Evolutionary conservation across 768 basidiomycete genomes (phyloP), one percentile per base, ranked within the genome.

Genomic region (Mycena vulgaris): DNA sequence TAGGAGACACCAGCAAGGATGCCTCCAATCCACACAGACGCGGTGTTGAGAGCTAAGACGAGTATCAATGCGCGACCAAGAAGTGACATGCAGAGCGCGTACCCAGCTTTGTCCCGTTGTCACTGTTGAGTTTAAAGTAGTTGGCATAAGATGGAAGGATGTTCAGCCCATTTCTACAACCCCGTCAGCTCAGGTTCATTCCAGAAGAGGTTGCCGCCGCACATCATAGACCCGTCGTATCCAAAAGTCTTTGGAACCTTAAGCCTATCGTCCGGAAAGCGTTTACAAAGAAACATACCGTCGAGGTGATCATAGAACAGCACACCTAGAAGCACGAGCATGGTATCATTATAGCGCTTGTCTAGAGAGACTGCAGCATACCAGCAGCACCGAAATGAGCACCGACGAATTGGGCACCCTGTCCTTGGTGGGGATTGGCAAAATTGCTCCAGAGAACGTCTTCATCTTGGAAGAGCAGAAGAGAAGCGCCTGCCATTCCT

Each of bases 21-120:
- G 21, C 75, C 75, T 31, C 75, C 75, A 19, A 76, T 75, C 71
- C 71, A 76, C 11, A 76, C 71, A 17, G 72, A 72, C 35, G 73
- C 75, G 9, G 75, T 76, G 45, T 74, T 76, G 27, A 74, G 63
- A 3, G 66, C 63, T 40, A 37, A 40, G 19, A 17, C 14, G 5
- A 19, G 14, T 40, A 19, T 16, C 5, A 40, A 4, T 19, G 40
- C 10, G 40, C 40, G 40, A 40, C 40, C 14, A 17, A 16, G 10
- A 19, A 40, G 40, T n/a, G 14, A 40, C 8, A n/a, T 56, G 35
- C n/a, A n/a, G 47, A 5, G 21, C 6, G 4, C 23, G 21, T 48
- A 48, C 25, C 47, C 48, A 27, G 19, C 5, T 2, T 27, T 6
- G 25, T 30, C 23, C 19, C 10, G 68, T 75, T 10, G 52, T n/a